Base-by-base conservation (phyloP, 2,329 filamentous ascomycete genomes). In the Epichloe glyceriae region DNA sequence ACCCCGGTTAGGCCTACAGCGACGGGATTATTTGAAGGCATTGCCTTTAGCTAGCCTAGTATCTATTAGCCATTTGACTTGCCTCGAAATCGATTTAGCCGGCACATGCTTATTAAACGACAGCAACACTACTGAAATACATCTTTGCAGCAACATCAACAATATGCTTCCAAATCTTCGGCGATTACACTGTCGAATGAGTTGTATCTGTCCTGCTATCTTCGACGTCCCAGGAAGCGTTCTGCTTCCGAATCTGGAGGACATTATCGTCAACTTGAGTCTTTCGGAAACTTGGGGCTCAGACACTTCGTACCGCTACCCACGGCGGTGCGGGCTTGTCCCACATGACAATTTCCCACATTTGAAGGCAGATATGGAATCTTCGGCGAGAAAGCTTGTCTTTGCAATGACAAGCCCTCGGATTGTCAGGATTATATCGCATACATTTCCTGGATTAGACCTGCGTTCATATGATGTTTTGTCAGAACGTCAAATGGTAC, bases 291-390 rank as follows among this genome's bases (percentile, higher is more conserved):
- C 33, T 22, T 22, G 20, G 20, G 20, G 20, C 5, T 4, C 20
- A 22, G 20, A 22, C 4, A 22, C 20, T 4, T 22, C 20, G 20
- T 22, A 22, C 20, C 20, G 20, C 20, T 22, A 22, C 20, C 20
- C 20, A 22, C 20, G 20, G 20, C 20, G 20, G 20, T 22, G 20
- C 1, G 19, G 30, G 43, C 17, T 0, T 40, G 19, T 44, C 34
- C 38, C 51, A 19, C 19, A 11, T 38, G 30, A 50, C 42, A 40
- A 30, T 47, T 49, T 52, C 42, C 41, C 19, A 15, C 51, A 34
- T 41, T 50, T 52, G 35, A 52, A 49, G 47, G 47, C 47, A 37
- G 51, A 52, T 41, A 46, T 52, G 41, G 42, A 52, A 52, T 42
- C 38, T 12, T 26, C 11, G 30, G 52, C 52, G 10, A 50, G 38